These are phyloP conservation scores for Claviceps pazoutovae DNA, from an alignment of 2,329 filamentous ascomycete species.

Conservation along the genomic window DNA sequence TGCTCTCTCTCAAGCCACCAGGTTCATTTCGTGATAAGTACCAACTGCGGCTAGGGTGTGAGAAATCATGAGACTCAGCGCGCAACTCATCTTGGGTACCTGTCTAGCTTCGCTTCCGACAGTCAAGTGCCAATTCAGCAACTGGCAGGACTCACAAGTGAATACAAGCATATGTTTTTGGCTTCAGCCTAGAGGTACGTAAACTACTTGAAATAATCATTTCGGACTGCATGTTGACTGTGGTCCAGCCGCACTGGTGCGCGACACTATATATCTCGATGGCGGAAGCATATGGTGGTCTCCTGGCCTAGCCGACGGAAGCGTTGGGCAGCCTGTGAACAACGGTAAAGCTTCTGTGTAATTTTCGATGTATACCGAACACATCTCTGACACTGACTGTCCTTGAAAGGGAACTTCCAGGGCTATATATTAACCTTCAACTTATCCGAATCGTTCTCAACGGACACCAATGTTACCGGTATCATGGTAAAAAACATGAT, in stretches of 20 bases:
- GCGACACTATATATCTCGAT: conserved; percentile 51
- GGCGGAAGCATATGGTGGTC: conserved; percentile 44
- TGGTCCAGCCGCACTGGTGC: conserved; percentile 37
- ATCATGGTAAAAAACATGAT: conserved; percentile 31
- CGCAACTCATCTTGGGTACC: conserved; percentile 7
- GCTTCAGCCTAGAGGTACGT: conserved; percentile 29
- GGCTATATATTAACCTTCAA: conserved; percentile 44
- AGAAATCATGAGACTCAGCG: conserved; percentile 10
- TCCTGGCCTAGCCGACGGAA: conserved; percentile 33
- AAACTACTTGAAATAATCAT: not conserved
- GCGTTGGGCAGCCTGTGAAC: conserved; percentile 10
- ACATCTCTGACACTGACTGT: conserved; percentile 3
- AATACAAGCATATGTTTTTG: conserved; percentile 48
- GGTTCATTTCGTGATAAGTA: not conserved
- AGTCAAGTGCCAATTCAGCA: conserved; percentile 25
- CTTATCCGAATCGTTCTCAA: conserved; percentile 42
- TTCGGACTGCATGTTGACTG: not conserved
- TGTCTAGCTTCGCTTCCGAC: conserved; percentile 8
- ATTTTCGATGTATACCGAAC: too few relatives aligned
- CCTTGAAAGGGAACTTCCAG: conserved; percentile 31
- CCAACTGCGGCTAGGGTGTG: not conserved
- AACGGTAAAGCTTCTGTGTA: conserved; percentile 25
- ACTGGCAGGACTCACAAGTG: conserved; percentile 37
- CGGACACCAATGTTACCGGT: conserved; percentile 34
- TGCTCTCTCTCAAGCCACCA: not conserved